phyloP scores from a whole-genome alignment of 805 yeast species.

The Dipodascus albidus region DNA sequence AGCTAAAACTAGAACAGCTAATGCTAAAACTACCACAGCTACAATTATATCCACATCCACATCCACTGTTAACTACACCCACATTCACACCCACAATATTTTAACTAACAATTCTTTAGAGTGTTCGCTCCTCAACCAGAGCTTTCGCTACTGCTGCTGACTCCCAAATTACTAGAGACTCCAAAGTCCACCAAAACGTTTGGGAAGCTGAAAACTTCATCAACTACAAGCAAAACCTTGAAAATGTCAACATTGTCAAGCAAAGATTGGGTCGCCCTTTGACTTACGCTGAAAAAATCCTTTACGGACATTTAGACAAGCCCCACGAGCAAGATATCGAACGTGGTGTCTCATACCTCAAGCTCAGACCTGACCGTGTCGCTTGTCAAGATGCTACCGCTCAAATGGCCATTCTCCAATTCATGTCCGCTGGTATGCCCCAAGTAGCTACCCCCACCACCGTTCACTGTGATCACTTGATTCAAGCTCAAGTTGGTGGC shows the following conservation, averaged over 20 bases:
- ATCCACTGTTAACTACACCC: too few relatives aligned
- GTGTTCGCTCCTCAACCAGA: background rate
- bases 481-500: slow-evolving; percentile 92
- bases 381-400: slow-evolving; percentile 99
- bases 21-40: too few relatives aligned
- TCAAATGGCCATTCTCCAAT: slow-evolving; percentile 94
- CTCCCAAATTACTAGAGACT: slow-evolving; percentile 40
- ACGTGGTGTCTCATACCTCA: slow-evolving; percentile 86
- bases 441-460: slow-evolving; percentile 90
- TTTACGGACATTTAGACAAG: slow-evolving; percentile 89
- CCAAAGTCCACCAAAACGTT: slow-evolving; percentile 65
- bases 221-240: slow-evolving; percentile 83
- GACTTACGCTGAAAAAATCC: slow-evolving; percentile 89
- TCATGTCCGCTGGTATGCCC: slow-evolving; percentile 90
- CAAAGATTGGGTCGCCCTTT: slow-evolving; percentile 76
- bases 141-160: slow-evolving; percentile 2
- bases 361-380: slow-evolving; percentile 93
- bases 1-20: too few relatives aligned
- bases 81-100: too few relatives aligned
- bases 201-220: slow-evolving; percentile 60
- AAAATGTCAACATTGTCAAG: slow-evolving; percentile 77
- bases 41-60: too few relatives aligned
- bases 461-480: slow-evolving; percentile 95
- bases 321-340: slow-evolving; percentile 78
- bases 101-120: background rate